phyloP scores from a whole-genome alignment of 441 rosid species.

The Arabidopsis lyrata region DNA sequence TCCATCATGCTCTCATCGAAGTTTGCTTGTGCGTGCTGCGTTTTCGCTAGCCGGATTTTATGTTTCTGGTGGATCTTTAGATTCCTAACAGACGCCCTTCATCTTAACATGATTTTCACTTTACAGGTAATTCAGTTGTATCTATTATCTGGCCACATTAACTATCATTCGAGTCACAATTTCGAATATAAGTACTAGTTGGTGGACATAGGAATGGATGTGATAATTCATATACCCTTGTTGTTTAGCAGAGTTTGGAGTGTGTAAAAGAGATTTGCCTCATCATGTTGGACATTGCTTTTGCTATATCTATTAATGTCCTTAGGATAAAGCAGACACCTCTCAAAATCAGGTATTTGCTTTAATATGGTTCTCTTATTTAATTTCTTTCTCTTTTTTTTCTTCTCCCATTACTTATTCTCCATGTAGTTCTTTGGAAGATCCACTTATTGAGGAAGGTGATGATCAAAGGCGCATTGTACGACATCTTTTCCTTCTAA shows the following conservation, averaged over 20 bases:
- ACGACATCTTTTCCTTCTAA: conserved; percentile 43
- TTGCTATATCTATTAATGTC: conserved; percentile 68
- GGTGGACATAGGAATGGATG: not conserved
- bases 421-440: conserved; percentile 68
- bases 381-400: conserved; percentile 1
- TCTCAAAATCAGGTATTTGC: conserved; percentile 56
- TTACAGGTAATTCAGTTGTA: conserved; percentile 52
- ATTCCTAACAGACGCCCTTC: conserved; percentile 54
- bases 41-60: conserved; percentile 54
- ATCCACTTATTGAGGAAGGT: conserved; percentile 66
- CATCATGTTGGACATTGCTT: conserved; percentile 62
- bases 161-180: not conserved
- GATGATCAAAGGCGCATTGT: conserved; percentile 50
- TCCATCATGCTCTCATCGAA: conserved; percentile 52
- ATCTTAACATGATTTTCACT: conserved; percentile 54
- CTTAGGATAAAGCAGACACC: conserved; percentile 54
- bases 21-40: conserved; percentile 45
- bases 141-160: not conserved
- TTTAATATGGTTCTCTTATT: conserved; percentile 21
- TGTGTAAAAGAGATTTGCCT: conserved; percentile 45
- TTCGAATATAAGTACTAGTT: conserved; percentile 13
- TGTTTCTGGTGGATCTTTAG: conserved; percentile 86
- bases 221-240: not conserved
- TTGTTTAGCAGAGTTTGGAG: conserved; percentile 46
- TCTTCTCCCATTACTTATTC: conserved; percentile 8